Evolutionary conservation across 2,329 filamentous ascomycete genomes (phyloP), one percentile per base, ranked within the genome.

Genomic region (Trichophyton equinum): DNA sequence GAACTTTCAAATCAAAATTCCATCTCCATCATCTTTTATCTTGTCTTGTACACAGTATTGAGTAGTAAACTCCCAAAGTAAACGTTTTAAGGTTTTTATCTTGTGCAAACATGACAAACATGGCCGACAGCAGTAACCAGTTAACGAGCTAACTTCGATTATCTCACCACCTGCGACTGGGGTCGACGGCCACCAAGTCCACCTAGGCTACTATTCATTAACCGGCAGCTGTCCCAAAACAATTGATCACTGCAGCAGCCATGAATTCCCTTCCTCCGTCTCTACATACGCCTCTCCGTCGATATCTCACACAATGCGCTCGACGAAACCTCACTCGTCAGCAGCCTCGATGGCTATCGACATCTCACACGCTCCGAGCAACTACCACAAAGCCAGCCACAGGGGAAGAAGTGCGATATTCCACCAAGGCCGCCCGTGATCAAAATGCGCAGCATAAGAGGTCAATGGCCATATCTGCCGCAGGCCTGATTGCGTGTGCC

Each of bases 401-500:
- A 55, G 36, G 51, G 15, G 51, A 55, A 55, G 15, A 36, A 36
- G 51, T 20, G 30, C 71, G 70, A 30, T 65, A 65, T 47, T 9
- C 61, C 40, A 63, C 61, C 40, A 64, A 64, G 53, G 62, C 64
- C 47, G 58, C 57, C 58, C 61, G 67, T 13, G 62, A 70, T 22
- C 66, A 71, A 15, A 58, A 69, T 63, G 67, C 67, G 3, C 66
- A 68, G 47, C 68, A 67, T 57, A 68, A 68, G 33, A 70, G 70
- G 8, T 71, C 70, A 11, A 70, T 76, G 46, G 60, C 64, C 1
- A 57, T 71, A 8, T 74, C 73, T 1, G 72, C 68, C 0, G 70
- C 65, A 0, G 76, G 76, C 1, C 76, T 78, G 5, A 69, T 70
- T 0, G 66, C 67, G 4, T 75, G 73, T 60, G 74, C 71, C 7